Conservation (phyloP, 768 basidiomycete species). For the Tremella yokohamensis region DNA sequence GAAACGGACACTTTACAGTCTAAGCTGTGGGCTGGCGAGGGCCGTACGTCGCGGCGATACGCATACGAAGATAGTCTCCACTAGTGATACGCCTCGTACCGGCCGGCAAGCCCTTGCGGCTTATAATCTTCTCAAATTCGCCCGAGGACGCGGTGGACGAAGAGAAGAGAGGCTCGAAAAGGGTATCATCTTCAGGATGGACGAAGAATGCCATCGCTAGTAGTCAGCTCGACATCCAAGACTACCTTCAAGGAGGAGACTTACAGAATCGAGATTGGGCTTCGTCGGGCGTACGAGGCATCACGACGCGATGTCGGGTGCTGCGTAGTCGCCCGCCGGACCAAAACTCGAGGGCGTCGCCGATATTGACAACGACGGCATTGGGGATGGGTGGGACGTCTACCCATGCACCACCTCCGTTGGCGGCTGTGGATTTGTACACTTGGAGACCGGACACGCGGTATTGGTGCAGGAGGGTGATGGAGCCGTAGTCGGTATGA, state of each 20-base stretch:
- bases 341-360: slow-evolving; percentile 27
- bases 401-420: slow-evolving; percentile 27
- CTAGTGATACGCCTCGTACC: slow-evolving; percentile 11
- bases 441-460: slow-evolving; percentile 36
- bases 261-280: slow-evolving; percentile 22
- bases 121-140: slow-evolving; percentile 12
- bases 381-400: slow-evolving; percentile 29
- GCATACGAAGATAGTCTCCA: slow-evolving; percentile 11
- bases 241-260: not conserved
- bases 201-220: slow-evolving; percentile 37
- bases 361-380: slow-evolving; percentile 24
- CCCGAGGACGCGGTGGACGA: not conserved
- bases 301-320: slow-evolving; percentile 32
- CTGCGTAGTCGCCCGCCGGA: slow-evolving; percentile 17
- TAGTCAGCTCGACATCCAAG: not conserved
- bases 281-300: slow-evolving; percentile 19
- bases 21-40: not conserved
- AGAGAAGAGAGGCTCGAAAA: slow-evolving; percentile 6
- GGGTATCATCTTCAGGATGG: slow-evolving; percentile 28
- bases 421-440: not conserved
- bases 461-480: slow-evolving; percentile 37
- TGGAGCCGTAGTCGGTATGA: slow-evolving; percentile 35
- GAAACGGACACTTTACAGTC: too few species aligned
- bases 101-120: slow-evolving; percentile 12
- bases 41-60: slow-evolving; percentile 8